These are phyloP conservation scores for Sporothrix mexicana DNA, from an alignment of 2,329 filamentous ascomycete genomes.

Conservation along the genomic window DNA sequence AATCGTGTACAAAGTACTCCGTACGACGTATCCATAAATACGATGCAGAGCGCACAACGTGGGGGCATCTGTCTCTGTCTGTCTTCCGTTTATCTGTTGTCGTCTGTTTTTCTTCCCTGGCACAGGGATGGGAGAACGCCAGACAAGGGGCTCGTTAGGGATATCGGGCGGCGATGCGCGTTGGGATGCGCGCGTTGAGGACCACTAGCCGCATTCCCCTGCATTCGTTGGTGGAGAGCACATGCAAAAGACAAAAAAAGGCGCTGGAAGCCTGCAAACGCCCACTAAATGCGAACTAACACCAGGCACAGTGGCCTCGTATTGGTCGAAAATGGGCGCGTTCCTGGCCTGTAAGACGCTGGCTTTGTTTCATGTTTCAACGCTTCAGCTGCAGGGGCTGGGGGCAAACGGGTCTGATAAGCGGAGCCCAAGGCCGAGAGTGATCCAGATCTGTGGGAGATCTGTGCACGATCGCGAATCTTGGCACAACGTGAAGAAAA, in stretches of 20 bases:
- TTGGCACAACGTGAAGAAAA: constrained; percentile 7
- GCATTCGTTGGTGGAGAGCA: constrained; percentile 7
- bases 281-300: no score
- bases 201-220: constrained; percentile 5
- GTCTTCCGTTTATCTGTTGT: background rate
- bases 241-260: background rate
- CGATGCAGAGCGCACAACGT: background rate
- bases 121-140: constrained; percentile 5
- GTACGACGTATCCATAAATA: no score
- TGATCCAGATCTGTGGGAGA: constrained; percentile 4
- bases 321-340: constrained; percentile 3
- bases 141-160: background rate
- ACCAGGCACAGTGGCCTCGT: background rate
- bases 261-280: no score
- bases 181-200: constrained; percentile 12
- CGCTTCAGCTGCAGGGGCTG: constrained; percentile 26
- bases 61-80: background rate
- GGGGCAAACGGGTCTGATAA: constrained; percentile 15
- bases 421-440: background rate
- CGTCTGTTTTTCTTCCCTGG: background rate
- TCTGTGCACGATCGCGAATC: background rate
- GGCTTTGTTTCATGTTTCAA: constrained; percentile 29
- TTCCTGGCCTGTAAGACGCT: constrained; percentile 17
- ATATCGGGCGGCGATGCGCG: background rate
- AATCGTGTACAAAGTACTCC: no score